phyloP scores from a whole-genome alignment of 75 land plant species.

The Pinus tabuliformis region DNA sequence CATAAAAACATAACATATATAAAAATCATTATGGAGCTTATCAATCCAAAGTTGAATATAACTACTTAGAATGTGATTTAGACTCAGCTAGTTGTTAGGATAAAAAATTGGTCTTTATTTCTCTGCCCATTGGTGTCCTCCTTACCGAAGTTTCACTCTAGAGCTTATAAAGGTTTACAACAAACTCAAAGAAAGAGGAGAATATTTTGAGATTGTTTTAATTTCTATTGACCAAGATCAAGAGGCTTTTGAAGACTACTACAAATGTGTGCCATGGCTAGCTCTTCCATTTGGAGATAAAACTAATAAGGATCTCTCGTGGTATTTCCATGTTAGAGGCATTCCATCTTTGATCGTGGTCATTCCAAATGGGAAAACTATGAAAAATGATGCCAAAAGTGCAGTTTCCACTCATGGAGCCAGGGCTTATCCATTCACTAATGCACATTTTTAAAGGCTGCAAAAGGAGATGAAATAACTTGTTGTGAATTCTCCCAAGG shows the following conservation, averaged over 20 bases:
- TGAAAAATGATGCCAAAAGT: constrained; percentile 39
- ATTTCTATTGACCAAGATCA: constrained; percentile 61
- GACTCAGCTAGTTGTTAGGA: too few species aligned
- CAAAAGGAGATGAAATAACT: constrained; percentile 22
- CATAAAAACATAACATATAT: too few species aligned
- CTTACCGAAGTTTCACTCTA: constrained; percentile 64
- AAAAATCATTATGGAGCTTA: too few species aligned
- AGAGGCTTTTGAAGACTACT: constrained; percentile 54
- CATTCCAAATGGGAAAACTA: constrained; percentile 52
- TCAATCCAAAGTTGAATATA: too few species aligned
- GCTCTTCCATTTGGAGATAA: constrained; percentile 63
- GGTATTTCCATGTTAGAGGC: constrained; percentile 45
- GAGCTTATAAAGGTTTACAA: constrained; percentile 50
- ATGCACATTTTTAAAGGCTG: constrained; percentile 29
- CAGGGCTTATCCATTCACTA: constrained; percentile 61
- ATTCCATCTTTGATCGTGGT: constrained; percentile 53
- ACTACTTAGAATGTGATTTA: too few species aligned
- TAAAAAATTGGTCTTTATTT: constrained; percentile 60
- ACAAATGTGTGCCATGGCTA: constrained; percentile 65
- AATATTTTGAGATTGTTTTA: constrained; percentile 55
- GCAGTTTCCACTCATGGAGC: constrained; percentile 36
- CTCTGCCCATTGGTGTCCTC: constrained; percentile 78
- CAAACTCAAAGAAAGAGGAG: constrained; percentile 46
- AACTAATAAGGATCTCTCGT: constrained; percentile 26
- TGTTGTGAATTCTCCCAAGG: constrained; percentile 29